A percentile compares a stretch with the other conserved stretches of the same genome.
phyloP scores from a whole-genome alignment of 108 stramenopile genomes.

The Conticribra guillardii region DNA sequence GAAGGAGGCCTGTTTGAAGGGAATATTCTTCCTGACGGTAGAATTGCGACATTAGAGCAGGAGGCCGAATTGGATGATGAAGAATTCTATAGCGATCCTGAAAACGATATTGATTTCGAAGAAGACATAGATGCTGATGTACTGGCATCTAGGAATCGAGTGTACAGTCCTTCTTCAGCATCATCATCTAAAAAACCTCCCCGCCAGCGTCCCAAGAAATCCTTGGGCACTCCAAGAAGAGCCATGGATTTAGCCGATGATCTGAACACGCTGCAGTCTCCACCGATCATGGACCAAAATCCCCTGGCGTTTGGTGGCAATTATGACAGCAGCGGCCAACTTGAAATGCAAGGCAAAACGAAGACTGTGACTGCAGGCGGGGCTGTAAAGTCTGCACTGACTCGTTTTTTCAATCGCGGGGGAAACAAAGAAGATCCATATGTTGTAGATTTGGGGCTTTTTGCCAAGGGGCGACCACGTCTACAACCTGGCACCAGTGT shows the following conservation, averaged over 20 bases:
- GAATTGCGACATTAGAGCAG: conserved; percentile 25
- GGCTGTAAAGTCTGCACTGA: conserved; percentile 89
- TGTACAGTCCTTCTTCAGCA: conserved; percentile 47
- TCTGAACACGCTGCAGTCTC: conserved; percentile 1
- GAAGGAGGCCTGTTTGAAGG: conserved; percentile 37
- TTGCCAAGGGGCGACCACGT: conserved; percentile 87
- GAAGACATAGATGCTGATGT: conserved; percentile 90
- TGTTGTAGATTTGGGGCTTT: conserved; percentile 88
- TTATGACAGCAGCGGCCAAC: conserved; percentile 28
- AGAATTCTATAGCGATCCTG: conserved; percentile 73
- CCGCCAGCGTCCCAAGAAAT: conserved; percentile 34
- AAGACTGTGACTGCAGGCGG: conserved; percentile 81
- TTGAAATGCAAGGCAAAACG: conserved; percentile 40
- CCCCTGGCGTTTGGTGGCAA: conserved; percentile 24
- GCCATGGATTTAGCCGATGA: conserved; percentile 12
- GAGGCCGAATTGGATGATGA: conserved; percentile 76
- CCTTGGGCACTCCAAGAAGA: conserved; percentile 41
- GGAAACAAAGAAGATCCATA: conserved; percentile 85
- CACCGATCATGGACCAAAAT: conserved; percentile 20
- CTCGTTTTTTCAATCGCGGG: conserved; percentile 86
- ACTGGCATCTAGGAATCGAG: conserved; percentile 76
- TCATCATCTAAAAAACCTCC: conserved; percentile 25
- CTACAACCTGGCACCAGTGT: conserved; percentile 90
- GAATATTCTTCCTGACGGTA: conserved; percentile 44
- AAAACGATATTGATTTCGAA: conserved; percentile 69